These are phyloP conservation scores for Fusarium hainanense DNA, from an alignment of 2,329 filamentous ascomycete genomes.

Conservation along the genomic window DNA sequence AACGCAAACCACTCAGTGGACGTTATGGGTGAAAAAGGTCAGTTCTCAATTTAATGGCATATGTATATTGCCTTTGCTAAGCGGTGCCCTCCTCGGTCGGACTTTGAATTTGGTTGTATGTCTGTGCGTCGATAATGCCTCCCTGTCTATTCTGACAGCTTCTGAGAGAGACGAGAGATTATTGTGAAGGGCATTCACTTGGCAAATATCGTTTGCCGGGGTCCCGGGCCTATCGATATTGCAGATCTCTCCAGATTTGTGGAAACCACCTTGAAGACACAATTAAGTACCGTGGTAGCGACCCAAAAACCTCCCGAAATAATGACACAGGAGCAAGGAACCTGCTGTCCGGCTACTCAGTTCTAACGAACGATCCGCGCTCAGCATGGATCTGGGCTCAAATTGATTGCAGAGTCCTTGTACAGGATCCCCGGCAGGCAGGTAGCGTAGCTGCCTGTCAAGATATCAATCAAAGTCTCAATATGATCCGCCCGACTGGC, in stretches of 20 bases:
- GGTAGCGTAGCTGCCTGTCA: conserved; percentile 6
- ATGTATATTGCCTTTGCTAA: background rate
- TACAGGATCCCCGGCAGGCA: conserved; percentile 10
- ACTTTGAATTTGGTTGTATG: conserved; percentile 15
- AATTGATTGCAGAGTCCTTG: conserved; percentile 10
- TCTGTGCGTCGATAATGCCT: conserved; percentile 26
- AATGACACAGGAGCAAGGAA: background rate
- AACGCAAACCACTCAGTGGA: conserved; percentile 23
- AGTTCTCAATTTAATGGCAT: conserved; percentile 26
- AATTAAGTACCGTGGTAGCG: background rate
- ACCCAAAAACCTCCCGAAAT: background rate
- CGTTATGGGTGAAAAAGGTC: conserved; percentile 5
- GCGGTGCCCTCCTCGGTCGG: conserved; percentile 19
- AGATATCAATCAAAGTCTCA: conserved; percentile 6
- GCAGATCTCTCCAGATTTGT: conserved; percentile 13
- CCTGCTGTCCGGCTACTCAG: background rate
- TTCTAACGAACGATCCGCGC: background rate
- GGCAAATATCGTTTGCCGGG: conserved; percentile 6
- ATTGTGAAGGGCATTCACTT: conserved; percentile 7
- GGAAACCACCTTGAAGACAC: background rate
- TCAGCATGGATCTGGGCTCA: background rate
- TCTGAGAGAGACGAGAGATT: conserved; percentile 29
- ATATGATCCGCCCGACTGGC: background rate
- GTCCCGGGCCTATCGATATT: background rate
- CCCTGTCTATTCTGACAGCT: conserved; percentile 28